Base-by-base conservation (phyloP, 352 stramenopile genomes). In the Phytophthora cactorum region DNA sequence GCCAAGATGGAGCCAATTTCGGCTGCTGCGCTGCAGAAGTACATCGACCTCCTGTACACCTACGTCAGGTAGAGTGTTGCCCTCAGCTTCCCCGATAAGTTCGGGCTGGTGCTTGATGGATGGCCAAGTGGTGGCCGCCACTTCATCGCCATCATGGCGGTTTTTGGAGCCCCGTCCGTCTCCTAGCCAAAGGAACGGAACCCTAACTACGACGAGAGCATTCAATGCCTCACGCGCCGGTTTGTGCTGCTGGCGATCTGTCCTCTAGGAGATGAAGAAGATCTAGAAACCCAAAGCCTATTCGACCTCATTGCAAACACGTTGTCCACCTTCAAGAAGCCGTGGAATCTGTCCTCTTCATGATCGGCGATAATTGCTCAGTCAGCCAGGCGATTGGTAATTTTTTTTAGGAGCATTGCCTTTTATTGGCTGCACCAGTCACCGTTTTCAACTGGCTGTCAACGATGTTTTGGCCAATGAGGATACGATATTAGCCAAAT, bases 311-410 rank as follows among this genome's bases (percentile, higher is more conserved):
- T 45, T 14, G 39, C 39, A 10, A 11, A 25, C 39, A 45, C 11
- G 11, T 7, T 41, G 36, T 15, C 9, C 36, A 41, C 36, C 3
- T 41, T 41, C 12, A 11, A 41, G 5, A 41, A 4, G 9, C 39
- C 39, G 4, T 45, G 39, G 41, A 47, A 22, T 47, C 41, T 12
- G 41, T 47, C 41, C 41, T 47, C 41, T 47, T 47, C n/a, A 47
- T 47, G 41, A 47, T 47, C 28, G n/a, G 41, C n/a, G 17, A 47
- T 47, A 47, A 47, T 29, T 47, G 15, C n/a, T 47, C 41, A n/a
- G 41, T 28, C 9, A 45, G 6, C 39, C 39, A 45, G 39, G 11
- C 10, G 39, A 45, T 22, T 45, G 39, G 12, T 45, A n/a, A n/a
- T n/a, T n/a, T n/a, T n/a, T n/a, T n/a, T n/a, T 45, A 10, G 15